phyloP scores from a whole-genome alignment of 139 green algal species.

The Chlorella sorokiniana region DNA sequence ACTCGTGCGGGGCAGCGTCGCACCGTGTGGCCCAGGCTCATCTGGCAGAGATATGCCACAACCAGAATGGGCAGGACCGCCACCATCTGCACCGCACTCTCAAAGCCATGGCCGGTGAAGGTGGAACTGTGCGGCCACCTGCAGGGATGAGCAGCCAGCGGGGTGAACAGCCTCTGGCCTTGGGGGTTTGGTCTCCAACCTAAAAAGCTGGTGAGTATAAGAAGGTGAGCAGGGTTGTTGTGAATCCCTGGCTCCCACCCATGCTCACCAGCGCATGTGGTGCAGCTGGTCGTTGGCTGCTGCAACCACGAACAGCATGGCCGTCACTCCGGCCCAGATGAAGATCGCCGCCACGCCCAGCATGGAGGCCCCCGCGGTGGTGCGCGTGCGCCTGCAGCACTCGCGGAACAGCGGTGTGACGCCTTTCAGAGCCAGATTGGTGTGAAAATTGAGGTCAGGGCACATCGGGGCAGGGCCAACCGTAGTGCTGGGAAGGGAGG shows the following conservation, averaged over 20 bases:
- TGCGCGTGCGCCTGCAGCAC: neutral
- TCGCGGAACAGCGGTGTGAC: neutral
- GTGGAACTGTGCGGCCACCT: slow-evolving; percentile 29
- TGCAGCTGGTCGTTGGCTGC: slow-evolving; percentile 30
- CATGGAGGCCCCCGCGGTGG: slow-evolving; percentile 18
- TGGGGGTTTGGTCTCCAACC: too few relatives aligned
- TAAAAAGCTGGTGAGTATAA: too few relatives aligned
- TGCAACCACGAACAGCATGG: slow-evolving; percentile 32
- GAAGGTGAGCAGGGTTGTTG: neutral
- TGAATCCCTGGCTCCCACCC: neutral
- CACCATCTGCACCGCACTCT: slow-evolving; percentile 36
- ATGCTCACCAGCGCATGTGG: slow-evolving; percentile 29
- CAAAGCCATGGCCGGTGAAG: slow-evolving; percentile 33
- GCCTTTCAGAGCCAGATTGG: neutral
- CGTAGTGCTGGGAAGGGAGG: neutral
- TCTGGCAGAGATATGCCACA: slow-evolving; percentile 36
- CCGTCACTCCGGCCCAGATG: slow-evolving; percentile 22
- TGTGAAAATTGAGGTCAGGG: neutral
- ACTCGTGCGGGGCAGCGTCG: neutral
- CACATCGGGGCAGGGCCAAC: neutral
- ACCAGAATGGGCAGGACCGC: slow-evolving; percentile 32
- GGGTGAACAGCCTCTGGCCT: too few relatives aligned
- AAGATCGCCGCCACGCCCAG: slow-evolving; percentile 38
- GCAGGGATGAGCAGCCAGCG: neutral
- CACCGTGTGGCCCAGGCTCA: slow-evolving; percentile 23